phyloP scores from a whole-genome alignment of 148 eudicot species.

The Selenicereus undatus region DNA sequence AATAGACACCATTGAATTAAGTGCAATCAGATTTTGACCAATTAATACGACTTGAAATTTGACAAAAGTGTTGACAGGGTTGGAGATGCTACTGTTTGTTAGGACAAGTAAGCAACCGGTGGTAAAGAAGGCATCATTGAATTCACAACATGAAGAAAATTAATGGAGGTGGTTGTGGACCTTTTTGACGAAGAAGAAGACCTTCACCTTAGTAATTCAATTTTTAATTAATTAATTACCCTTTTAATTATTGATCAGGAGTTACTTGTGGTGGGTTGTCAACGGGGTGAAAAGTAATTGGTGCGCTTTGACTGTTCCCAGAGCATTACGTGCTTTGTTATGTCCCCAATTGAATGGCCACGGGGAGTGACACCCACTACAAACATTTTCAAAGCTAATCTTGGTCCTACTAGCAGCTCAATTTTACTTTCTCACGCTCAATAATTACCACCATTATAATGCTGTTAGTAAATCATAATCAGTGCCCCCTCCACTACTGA shows the following conservation, averaged over 20 bases:
- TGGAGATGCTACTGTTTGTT: background rate
- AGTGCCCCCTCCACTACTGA: no score
- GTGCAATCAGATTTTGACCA: no score
- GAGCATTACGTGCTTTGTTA: background rate
- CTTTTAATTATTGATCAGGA: background rate
- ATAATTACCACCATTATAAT: no score
- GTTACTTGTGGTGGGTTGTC: background rate
- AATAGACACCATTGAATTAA: no score
- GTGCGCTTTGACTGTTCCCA: background rate
- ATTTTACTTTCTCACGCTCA: background rate
- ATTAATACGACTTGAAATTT: no score
- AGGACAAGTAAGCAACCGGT: constrained; percentile 1
- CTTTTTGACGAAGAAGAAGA: background rate
- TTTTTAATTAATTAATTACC: background rate
- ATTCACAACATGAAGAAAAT: background rate
- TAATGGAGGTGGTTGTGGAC: background rate
- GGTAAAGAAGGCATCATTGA: background rate
- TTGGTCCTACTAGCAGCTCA: background rate
- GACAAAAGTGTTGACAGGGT: background rate
- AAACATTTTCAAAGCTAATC: background rate
- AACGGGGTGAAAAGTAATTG: background rate
- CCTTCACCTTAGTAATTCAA: no score
- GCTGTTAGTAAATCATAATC: no score
- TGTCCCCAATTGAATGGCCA: background rate
- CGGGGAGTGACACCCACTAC: background rate